Evolutionary conservation across 2,329 filamentous ascomycete species (phyloP).

Genomic region (Ophiostoma tasmaniense): DNA sequence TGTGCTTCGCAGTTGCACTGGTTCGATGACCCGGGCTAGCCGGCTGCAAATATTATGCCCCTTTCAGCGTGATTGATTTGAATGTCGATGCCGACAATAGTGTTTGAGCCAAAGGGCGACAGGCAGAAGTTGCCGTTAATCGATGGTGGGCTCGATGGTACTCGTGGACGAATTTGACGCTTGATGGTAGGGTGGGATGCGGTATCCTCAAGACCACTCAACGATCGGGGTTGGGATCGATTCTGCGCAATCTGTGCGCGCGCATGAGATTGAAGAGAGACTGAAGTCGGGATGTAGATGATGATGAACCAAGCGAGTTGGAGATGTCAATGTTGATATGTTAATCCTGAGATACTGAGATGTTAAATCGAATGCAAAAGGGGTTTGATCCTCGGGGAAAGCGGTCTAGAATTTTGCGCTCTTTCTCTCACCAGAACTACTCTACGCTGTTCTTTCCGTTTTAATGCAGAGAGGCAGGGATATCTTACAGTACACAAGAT

Average conservation of each 20-base stretch:
- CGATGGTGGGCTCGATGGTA: neutral
- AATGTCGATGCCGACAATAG: neutral
- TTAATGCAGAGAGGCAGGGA: neutral
- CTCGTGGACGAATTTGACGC: too few species aligned
- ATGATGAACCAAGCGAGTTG: neutral
- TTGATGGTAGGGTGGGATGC: neutral
- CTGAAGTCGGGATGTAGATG: neutral
- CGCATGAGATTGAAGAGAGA: neutral
- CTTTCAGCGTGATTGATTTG: neutral
- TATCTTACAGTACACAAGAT: neutral
- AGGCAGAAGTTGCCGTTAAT: too few species aligned
- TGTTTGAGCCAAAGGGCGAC: neutral
- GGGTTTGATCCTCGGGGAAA: neutral
- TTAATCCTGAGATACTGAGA: neutral
- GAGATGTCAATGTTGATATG: neutral
- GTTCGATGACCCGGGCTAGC: neutral
- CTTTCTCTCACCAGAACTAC: neutral
- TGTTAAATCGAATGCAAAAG: neutral
- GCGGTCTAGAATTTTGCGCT: neutral
- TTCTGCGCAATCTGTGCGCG: neutral
- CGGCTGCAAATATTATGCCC: neutral
- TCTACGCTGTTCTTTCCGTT: neutral
- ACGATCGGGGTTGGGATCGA: neutral
- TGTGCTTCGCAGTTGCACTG: neutral
- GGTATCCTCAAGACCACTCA: neutral